A percentile compares a stretch with the other conserved stretches of the same genome.
phyloP scores from a whole-genome alignment of 1,284 basidiomycete species.

The Nidula niveotomentosa region DNA sequence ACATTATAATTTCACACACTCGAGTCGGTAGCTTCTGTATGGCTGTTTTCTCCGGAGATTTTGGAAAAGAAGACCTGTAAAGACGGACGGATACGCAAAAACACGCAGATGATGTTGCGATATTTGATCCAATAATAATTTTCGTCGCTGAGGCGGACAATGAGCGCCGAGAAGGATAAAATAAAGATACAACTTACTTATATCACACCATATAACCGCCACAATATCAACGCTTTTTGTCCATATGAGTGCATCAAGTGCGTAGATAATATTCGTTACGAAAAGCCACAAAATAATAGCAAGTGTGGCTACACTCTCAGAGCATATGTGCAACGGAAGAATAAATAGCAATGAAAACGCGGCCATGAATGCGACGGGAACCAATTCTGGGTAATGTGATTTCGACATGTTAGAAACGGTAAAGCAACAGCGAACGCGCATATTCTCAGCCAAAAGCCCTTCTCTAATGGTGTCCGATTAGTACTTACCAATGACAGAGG shows the following conservation, averaged over 20 bases:
- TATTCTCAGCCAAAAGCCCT: too few species aligned
- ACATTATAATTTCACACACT: neutral
- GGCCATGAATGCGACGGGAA: constrained; percentile 31
- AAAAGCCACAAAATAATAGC: constrained; percentile 53
- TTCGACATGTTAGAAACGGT: too few species aligned
- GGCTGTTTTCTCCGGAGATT: constrained; percentile 16
- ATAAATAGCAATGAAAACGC: constrained; percentile 35
- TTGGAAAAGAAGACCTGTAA: constrained; percentile 33
- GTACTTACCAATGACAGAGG: too few species aligned
- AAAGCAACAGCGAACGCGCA: too few species aligned
- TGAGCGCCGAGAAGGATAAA: neutral
- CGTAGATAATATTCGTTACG: constrained; percentile 42
- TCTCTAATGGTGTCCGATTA: too few species aligned
- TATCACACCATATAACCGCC: constrained; percentile 59
- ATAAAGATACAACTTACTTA: constrained; percentile 13
- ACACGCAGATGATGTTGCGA: constrained; percentile 14
- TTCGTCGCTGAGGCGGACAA: constrained; percentile 17
- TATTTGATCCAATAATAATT: constrained; percentile 25
- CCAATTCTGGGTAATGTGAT: constrained; percentile 26
- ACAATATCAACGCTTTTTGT: constrained; percentile 32
- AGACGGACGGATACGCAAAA: constrained; percentile 47
- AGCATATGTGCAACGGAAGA: constrained; percentile 44
- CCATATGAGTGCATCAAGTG: constrained; percentile 55
- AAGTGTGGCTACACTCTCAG: constrained; percentile 52
- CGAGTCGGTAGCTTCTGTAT: too few species aligned